Evolutionary conservation across 2,329 filamentous ascomycete genomes (phyloP).

Genomic region (Metarhizium rileyi): DNA sequence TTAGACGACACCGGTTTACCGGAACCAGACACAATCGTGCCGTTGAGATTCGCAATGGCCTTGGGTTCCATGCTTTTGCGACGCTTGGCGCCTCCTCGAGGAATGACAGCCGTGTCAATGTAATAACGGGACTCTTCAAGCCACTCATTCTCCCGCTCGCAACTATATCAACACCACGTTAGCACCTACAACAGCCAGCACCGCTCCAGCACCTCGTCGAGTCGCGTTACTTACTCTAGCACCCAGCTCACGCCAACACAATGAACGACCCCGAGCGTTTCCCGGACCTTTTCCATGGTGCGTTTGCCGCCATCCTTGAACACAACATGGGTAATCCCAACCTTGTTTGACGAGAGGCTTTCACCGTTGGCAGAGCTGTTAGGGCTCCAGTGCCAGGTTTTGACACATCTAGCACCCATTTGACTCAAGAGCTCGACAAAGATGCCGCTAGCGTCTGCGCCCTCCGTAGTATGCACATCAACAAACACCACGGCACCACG

Average conservation of each 20-base stretch:
- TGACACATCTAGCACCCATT: slow-evolving; percentile 74
- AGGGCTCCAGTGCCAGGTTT: slow-evolving; percentile 66
- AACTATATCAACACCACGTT: slow-evolving; percentile 37
- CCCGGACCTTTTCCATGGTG: slow-evolving; percentile 71
- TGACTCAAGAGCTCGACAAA: slow-evolving; percentile 70
- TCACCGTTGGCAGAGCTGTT: slow-evolving; percentile 25
- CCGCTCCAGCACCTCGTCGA: no score
- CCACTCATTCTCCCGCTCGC: slow-evolving; percentile 68
- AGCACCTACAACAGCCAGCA: slow-evolving; percentile 9
- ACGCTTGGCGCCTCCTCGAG: slow-evolving; percentile 60
- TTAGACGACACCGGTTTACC: slow-evolving; percentile 28
- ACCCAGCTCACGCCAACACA: slow-evolving; percentile 87
- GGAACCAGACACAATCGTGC: slow-evolving; percentile 43
- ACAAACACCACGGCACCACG: slow-evolving; percentile 70
- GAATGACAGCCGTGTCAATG: slow-evolving; percentile 56
- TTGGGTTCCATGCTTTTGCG: slow-evolving; percentile 76
- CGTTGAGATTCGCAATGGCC: slow-evolving; percentile 58
- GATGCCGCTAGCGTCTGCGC: slow-evolving; percentile 69
- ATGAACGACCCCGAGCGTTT: slow-evolving; percentile 63
- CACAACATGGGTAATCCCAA: slow-evolving; percentile 79
- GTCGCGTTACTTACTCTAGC: slow-evolving; percentile 60
- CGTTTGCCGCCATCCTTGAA: slow-evolving; percentile 79
- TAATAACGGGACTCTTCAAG: slow-evolving; percentile 61
- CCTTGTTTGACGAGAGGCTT: slow-evolving; percentile 32
- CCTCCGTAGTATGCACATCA: slow-evolving; percentile 75